Conservation (phyloP, 805 yeast genomes). For the Cyberlindnera xylosilytica region DNA sequence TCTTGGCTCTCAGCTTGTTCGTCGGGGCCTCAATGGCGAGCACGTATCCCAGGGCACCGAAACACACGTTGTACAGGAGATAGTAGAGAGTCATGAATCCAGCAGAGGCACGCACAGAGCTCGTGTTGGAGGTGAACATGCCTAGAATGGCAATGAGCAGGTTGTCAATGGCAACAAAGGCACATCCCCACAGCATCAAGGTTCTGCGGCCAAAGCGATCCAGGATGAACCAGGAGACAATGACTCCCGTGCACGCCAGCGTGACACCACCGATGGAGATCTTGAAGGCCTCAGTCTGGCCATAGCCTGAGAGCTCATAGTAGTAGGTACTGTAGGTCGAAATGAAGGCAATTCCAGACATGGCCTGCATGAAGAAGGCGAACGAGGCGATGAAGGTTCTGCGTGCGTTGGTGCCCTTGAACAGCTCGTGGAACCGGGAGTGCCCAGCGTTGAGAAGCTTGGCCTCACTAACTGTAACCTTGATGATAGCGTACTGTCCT, state of each 20-base stretch:
- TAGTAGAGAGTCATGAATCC: constrained; percentile 28
- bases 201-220: constrained; percentile 31
- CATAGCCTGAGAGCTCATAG: constrained; percentile 44
- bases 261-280: constrained; percentile 32
- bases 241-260: constrained; percentile 29
- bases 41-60: constrained; percentile 37
- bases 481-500: constrained; percentile 30
- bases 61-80: constrained; percentile 32
- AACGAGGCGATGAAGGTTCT: constrained; percentile 38
- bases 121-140: constrained; percentile 5
- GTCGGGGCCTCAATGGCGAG: constrained; percentile 37
- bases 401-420: constrained; percentile 38
- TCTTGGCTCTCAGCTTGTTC: constrained; percentile 35
- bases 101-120: constrained; percentile 21
- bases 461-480: constrained; percentile 28
- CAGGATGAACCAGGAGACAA: constrained; percentile 30
- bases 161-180: constrained; percentile 23
- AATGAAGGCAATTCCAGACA: constrained; percentile 42
- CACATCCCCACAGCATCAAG: constrained; percentile 27
- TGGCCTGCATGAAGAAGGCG: constrained; percentile 37
- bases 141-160: constrained; percentile 27
- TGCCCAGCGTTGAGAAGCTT: constrained; percentile 25
- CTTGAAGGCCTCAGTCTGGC: constrained; percentile 36
- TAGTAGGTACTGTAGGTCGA: constrained; percentile 46
- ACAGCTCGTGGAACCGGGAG: constrained; percentile 37